Evolutionary conservation across 2,329 filamentous ascomycete genomes (phyloP), one percentile per base, ranked within the genome.

Genomic region (Ceratocystis alfenasii): DNA sequence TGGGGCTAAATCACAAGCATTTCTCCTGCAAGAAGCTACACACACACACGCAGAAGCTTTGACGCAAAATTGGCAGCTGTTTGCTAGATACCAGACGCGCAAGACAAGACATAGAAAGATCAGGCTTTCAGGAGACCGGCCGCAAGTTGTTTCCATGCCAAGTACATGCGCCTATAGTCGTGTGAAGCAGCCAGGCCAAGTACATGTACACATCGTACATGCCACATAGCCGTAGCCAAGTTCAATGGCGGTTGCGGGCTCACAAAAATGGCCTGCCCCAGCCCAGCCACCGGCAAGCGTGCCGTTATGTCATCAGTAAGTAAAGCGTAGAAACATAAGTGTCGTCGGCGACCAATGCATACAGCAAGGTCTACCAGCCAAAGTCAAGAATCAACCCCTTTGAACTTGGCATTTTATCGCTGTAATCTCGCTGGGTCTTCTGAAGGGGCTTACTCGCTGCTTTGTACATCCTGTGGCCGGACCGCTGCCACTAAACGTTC

Each of bases 401-500:
- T 48, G 45, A n/a, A 48, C 45, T 20, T 17, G 45, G 45, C 4
- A 48, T 20, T 48, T 46, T 20, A n/a, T 20, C 45, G 33, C n/a
- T 48, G 15, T 48, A 48, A 17, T 20, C 15, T 48, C n/a, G 45
- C n/a, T 48, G 45, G 15, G 15, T 2, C 12, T 17, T 48, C 8
- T 48, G 17, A n/a, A 48, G 46, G 20, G 46, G 46, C 17, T 10
- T 48, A 6, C 46, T 48, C 25, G 50, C 50, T 28, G 50, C 50
- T 55, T 55, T 20, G 50, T 15, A 25, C 50, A 20, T 25, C 50
- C 50, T 55, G 50, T 28, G 50, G 50, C 50, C 50, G 50, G 25
- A 30, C 50, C 50, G 25, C 50, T 55, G 50, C 50, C 50, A 55
- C 50, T 55, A 55, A 55, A 30, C 36, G 22, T 25, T 55, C 50